These are phyloP conservation scores for Rhodotorula diobovata DNA, from an alignment of 768 basidiomycete genomes.

Conservation along the genomic window DNA sequence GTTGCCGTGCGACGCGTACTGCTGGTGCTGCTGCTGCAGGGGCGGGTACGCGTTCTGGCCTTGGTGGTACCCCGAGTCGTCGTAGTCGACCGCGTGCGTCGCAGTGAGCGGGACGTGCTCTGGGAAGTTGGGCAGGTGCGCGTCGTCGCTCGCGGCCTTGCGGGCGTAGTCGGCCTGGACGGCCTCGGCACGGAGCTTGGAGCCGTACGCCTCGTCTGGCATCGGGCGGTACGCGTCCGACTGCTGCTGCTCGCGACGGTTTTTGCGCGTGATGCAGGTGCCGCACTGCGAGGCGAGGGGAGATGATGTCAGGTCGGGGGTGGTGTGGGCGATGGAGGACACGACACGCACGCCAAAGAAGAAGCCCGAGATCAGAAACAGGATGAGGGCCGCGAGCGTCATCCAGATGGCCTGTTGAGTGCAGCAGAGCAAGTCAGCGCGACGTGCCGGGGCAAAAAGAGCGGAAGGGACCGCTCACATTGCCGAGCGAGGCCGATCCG, in stretches of 20 bases:
- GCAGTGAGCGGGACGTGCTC: constrained; percentile 33
- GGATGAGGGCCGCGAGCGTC: constrained; percentile 74
- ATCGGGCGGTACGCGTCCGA: constrained; percentile 25
- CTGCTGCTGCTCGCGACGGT: constrained; percentile 13
- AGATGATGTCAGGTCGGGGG: neutral
- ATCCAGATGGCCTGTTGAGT: constrained; percentile 68
- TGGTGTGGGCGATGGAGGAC: neutral
- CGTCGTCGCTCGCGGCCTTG: neutral
- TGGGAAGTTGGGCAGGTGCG: constrained; percentile 10
- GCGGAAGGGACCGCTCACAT: constrained; percentile 26
- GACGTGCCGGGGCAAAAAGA: neutral
- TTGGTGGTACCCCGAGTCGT: too few species aligned
- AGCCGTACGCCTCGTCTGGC: constrained; percentile 19
- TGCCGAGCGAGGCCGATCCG: constrained; percentile 54
- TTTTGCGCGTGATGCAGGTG: constrained; percentile 31
- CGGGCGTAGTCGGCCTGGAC: constrained; percentile 9
- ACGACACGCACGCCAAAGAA: constrained; percentile 60
- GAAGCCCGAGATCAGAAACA: constrained; percentile 84
- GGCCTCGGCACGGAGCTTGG: constrained; percentile 27
- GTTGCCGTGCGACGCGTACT: neutral
- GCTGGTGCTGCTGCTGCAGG: neutral
- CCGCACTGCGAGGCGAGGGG: constrained; percentile 16
- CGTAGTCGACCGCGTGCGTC: constrained; percentile 5
- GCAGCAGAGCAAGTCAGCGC: neutral
- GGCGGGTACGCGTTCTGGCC: neutral